Conservation (phyloP, 1,284 basidiomycete genomes). For the Heliocybe sulcata region DNA sequence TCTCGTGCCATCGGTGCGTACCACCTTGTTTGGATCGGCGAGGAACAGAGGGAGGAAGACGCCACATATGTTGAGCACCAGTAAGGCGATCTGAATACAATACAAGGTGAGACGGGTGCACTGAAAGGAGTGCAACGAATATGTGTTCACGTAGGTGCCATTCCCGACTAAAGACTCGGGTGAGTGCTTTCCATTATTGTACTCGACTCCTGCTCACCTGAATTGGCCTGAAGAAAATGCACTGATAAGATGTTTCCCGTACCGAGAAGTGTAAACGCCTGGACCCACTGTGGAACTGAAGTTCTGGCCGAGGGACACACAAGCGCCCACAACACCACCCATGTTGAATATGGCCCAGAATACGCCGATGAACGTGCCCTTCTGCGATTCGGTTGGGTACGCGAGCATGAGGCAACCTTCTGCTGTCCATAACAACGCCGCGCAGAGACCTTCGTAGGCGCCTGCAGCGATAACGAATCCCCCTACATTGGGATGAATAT, state of each 20-base stretch:
- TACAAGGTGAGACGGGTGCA: too few relatives aligned
- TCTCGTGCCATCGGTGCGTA: conserved; percentile 66
- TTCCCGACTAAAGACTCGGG: not conserved
- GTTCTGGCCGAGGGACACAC: conserved; percentile 49
- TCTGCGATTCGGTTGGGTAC: conserved; percentile 73
- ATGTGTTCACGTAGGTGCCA: not conserved
- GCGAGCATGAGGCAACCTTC: conserved; percentile 82
- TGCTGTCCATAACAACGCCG: conserved; percentile 80
- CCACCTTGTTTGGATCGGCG: conserved; percentile 60
- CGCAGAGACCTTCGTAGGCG: conserved; percentile 77
- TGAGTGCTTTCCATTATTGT: not conserved
- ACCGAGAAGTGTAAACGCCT: conserved; percentile 8
- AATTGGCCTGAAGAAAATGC: not conserved
- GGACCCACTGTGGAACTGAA: conserved; percentile 15
- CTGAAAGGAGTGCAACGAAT: too few relatives aligned
- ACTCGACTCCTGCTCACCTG: not conserved
- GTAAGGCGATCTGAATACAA: not conserved
- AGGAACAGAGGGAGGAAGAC: conserved; percentile 57
- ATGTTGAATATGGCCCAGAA: conserved; percentile 69
- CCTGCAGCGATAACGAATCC: conserved; percentile 72
- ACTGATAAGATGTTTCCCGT: not conserved
- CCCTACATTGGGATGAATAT: conserved; percentile 53
- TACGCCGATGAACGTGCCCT: conserved; percentile 70
- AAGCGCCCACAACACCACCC: conserved; percentile 56
- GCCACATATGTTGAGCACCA: conserved; percentile 61